Evolutionary conservation across 2,329 filamentous ascomycete genomes (phyloP).

Genomic region (Penicillium sp.): DNA sequence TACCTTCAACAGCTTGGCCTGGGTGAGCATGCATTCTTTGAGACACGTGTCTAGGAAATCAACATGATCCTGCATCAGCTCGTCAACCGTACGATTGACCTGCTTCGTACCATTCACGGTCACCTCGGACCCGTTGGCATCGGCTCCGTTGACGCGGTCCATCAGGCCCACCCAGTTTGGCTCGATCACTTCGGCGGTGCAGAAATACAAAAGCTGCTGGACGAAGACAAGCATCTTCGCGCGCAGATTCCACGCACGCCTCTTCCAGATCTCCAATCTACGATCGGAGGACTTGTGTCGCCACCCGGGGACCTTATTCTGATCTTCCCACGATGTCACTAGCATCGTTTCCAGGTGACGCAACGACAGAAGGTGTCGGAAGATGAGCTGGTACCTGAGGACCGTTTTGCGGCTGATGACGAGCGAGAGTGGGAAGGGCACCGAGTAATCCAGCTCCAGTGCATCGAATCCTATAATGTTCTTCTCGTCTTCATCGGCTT

Average conservation of each 20-base stretch:
- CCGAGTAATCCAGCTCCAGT: conserved; percentile 86
- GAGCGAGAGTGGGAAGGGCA: conserved; percentile 91
- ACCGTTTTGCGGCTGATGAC: conserved; percentile 95
- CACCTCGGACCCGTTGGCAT: conserved; percentile 41
- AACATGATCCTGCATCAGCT: conserved; percentile 98
- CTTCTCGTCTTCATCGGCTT: conserved; percentile 68
- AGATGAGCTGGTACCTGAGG: conserved; percentile 93
- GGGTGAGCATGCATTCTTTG: conserved; percentile 98
- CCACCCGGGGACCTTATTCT: conserved; percentile 79
- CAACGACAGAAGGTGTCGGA: conserved; percentile 86
- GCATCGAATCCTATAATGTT: conserved; percentile 88
- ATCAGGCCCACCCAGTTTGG: conserved; percentile 95
- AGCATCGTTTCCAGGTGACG: conserved; percentile 86
- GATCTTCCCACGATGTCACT: conserved; percentile 83
- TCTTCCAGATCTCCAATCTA: conserved; percentile 85
- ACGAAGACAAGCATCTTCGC: conserved; percentile 96
- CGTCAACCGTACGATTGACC: conserved; percentile 80
- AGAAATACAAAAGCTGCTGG: conserved; percentile 94
- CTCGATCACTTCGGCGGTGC: conserved; percentile 94
- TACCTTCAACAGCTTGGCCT: conserved; percentile 89
- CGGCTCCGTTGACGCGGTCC: conserved; percentile 68
- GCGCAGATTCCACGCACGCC: conserved; percentile 83
- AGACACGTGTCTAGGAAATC: conserved; percentile 96
- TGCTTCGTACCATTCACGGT: conserved; percentile 43
- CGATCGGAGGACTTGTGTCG: conserved; percentile 71